Evolutionary conservation across 2,329 filamentous ascomycete genomes (phyloP), one percentile per base, ranked within the genome.

Genomic region (Aspergillus floridensis): DNA sequence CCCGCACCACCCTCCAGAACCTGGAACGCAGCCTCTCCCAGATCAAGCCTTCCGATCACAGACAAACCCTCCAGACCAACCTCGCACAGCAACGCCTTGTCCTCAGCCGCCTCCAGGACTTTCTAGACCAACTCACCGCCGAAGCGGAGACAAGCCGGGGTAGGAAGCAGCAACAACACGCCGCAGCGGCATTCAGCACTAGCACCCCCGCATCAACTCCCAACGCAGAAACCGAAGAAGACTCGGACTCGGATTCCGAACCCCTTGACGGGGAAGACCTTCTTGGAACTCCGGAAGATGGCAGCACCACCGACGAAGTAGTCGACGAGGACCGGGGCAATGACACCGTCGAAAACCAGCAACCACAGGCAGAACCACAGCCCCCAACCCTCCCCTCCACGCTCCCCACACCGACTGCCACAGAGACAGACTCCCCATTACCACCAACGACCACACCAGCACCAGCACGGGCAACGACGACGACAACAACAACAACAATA

Each of bases 11-110:
- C 46, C 73, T 80, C 24, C 68, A 76, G 41, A 70, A 75, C 46
- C 66, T 80, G 31, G 78, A 80, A 62, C 74, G 73, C 31, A 72
- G 67, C 21, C 71, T 79, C 22, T 72, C 76, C 16, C 64, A 70
- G 38, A 70, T 79, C 24, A 79, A 79, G 63, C 70, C 74, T 0
- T 70, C 72, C 38, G 71, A 76, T 19, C 69, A 70, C 16, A 74
- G 75, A 35, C 71, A 78, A 56, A 73, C 75, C 53, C 70, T 74
- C 26, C 72, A 77, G 51, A 72, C 72, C 3, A 75, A 79, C 60
- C 68, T 80, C 12, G 68, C 70, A 3, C 72, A 74, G 41, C 76
- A 79, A 59, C 69, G 72, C 24, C 70, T 72, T 51, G 63, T 70
- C 11, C 63, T 77, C 38, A 74, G 70, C 53, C 67, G 66, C 1